phyloP scores from a whole-genome alignment of 257 asterid genomes.

The Nicotiana tomentosiformis region DNA sequence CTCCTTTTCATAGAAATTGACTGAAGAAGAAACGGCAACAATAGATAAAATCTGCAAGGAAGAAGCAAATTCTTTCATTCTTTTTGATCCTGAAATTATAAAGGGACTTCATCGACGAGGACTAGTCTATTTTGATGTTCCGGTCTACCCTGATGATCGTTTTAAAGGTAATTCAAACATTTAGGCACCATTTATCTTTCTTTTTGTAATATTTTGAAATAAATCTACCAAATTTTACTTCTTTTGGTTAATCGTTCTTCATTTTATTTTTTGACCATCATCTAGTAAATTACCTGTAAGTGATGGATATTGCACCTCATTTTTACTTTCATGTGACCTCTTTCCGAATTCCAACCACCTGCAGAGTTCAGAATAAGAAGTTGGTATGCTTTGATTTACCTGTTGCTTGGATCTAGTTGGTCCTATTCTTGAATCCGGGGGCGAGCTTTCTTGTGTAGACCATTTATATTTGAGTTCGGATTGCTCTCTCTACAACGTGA shows the following conservation, averaged over 20 bases:
- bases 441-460: background rate
- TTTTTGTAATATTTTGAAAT: background rate
- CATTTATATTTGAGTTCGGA: background rate
- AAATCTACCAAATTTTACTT: background rate
- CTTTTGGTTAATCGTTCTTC: background rate
- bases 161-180: constrained; percentile 62
- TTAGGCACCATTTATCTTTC: background rate
- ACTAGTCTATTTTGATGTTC: constrained; percentile 88
- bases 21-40: constrained; percentile 97
- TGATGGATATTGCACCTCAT: background rate
- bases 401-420: background rate
- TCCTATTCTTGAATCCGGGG: background rate
- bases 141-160: constrained; percentile 95
- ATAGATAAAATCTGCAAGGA: constrained; percentile 97
- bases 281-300: background rate
- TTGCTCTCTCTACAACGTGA: background rate
- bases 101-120: constrained; percentile 89
- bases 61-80: constrained; percentile 89
- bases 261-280: background rate
- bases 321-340: background rate
- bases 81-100: constrained; percentile 79
- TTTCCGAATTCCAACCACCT: background rate
- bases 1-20: constrained; percentile 61
- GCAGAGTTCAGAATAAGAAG: background rate
- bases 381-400: background rate